phyloP scores from a whole-genome alignment of 2,329 filamentous ascomycete species.

The Xylaria sp. region DNA sequence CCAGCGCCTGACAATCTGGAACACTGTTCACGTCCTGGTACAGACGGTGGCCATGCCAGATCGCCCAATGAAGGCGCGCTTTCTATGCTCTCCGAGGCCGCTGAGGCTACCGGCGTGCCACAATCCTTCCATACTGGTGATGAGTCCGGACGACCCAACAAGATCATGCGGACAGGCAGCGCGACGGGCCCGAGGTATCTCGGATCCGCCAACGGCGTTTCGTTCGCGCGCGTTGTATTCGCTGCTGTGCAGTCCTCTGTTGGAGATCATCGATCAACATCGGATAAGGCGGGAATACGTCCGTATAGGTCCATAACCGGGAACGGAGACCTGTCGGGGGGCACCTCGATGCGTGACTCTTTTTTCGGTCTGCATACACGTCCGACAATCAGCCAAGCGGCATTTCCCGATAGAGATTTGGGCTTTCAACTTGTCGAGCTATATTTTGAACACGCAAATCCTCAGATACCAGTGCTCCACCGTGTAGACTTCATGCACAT shows the following conservation, averaged over 20 bases:
- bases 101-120: slow-evolving; percentile 40
- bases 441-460: slow-evolving; percentile 96
- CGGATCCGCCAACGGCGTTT: slow-evolving; percentile 87
- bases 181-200: slow-evolving; percentile 80
- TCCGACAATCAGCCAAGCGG: slow-evolving; percentile 82
- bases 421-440: slow-evolving; percentile 75
- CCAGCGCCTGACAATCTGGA: slow-evolving; percentile 75
- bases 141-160: slow-evolving; percentile 60
- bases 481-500: slow-evolving; percentile 87
- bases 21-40: slow-evolving; percentile 57
- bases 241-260: slow-evolving; percentile 83
- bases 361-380: slow-evolving; percentile 97
- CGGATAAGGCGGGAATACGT: slow-evolving; percentile 67
- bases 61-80: slow-evolving; percentile 45
- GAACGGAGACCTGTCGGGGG: slow-evolving; percentile 54
- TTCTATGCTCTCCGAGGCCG: slow-evolving; percentile 42
- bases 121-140: slow-evolving; percentile 44
- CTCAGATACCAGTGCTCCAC: slow-evolving; percentile 92
- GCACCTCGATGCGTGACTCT: slow-evolving; percentile 88
- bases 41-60: slow-evolving; percentile 43
- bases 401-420: slow-evolving; percentile 79
- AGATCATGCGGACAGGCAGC: slow-evolving; percentile 44
- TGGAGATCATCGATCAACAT: slow-evolving; percentile 67
- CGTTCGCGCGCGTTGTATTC: slow-evolving; percentile 92
- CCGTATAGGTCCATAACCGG: slow-evolving; percentile 61